Conservation (phyloP, 441 rosid genomes). For the Erodium texanum region DNA sequence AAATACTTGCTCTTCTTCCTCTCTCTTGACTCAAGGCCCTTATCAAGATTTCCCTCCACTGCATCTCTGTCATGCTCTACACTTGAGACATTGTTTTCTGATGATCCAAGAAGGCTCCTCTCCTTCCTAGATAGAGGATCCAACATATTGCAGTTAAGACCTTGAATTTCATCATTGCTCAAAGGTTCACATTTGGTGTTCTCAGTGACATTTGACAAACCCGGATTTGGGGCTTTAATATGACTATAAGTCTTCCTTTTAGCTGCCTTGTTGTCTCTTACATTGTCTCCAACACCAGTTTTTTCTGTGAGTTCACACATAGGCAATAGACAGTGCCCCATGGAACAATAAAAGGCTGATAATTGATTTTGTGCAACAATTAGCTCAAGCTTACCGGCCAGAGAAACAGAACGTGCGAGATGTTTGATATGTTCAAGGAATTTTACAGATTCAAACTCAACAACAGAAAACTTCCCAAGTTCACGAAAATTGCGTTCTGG, state of each 20-base stretch:
- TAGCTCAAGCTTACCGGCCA: conserved; percentile 42
- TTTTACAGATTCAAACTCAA: conserved; percentile 41
- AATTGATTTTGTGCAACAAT: conserved; percentile 35
- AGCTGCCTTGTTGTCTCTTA: conserved; percentile 12
- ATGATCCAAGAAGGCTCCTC: no score
- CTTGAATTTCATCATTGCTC: conserved; percentile 20
- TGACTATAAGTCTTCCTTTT: conserved; percentile 10
- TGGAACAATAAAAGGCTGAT: conserved; percentile 45
- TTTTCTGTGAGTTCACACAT: conserved; percentile 30
- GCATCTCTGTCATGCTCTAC: no score
- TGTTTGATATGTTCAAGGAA: conserved; percentile 45
- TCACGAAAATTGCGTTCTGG: conserved; percentile 27
- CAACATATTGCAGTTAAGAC: neutral
- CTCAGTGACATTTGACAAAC: conserved; percentile 6
- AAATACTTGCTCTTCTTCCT: conserved; percentile 66
- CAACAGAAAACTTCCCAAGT: conserved; percentile 35
- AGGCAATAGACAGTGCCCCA: conserved; percentile 50
- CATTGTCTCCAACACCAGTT: conserved; percentile 24
- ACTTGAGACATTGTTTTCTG: no score
- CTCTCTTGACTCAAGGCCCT: conserved; percentile 33
- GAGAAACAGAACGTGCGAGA: conserved; percentile 34
- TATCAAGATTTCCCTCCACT: no score
- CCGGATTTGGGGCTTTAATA: conserved; percentile 5
- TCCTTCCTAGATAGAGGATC: no score
- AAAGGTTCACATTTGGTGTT: conserved; percentile 11